Evolutionary conservation across 2,329 filamentous ascomycete species (phyloP).

Genomic region (Fusarium citri): DNA sequence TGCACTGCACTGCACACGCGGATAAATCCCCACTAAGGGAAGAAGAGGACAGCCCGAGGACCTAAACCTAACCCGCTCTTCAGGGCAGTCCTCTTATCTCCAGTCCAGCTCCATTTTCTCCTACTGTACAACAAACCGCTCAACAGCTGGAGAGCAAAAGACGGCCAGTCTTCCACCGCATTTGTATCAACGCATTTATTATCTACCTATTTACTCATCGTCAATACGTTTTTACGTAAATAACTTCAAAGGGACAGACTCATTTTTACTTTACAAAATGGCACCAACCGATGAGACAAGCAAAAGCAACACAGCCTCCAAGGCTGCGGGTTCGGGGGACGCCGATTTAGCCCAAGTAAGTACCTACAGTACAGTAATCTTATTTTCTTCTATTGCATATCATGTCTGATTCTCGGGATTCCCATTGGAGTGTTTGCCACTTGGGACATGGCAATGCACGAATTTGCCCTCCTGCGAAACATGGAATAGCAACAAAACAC

Average conservation of each 20-base stretch:
- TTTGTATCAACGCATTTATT: background rate
- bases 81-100: constrained; percentile 4
- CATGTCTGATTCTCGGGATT: background rate
- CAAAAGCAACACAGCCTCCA: constrained; percentile 26
- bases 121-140: constrained; percentile 25
- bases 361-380: background rate
- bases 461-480: constrained; percentile 9
- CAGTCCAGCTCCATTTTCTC: constrained; percentile 16
- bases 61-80: constrained; percentile 1
- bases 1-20: background rate
- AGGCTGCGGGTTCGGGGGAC: constrained; percentile 35
- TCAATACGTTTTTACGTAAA: background rate
- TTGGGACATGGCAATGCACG: background rate
- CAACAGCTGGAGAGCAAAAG: background rate
- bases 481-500: constrained; percentile 12
- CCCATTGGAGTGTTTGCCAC: background rate
- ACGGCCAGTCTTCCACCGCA: background rate
- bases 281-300: constrained; percentile 26
- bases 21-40: constrained; percentile 3
- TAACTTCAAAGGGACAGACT: background rate
- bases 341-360: constrained; percentile 45
- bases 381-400: background rate
- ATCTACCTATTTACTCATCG: background rate
- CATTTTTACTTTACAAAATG: constrained; percentile 8
- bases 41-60: too few species aligned